Evolutionary conservation across 306 rosid genomes (phyloP).

Genomic region (Pyrus communis): DNA sequence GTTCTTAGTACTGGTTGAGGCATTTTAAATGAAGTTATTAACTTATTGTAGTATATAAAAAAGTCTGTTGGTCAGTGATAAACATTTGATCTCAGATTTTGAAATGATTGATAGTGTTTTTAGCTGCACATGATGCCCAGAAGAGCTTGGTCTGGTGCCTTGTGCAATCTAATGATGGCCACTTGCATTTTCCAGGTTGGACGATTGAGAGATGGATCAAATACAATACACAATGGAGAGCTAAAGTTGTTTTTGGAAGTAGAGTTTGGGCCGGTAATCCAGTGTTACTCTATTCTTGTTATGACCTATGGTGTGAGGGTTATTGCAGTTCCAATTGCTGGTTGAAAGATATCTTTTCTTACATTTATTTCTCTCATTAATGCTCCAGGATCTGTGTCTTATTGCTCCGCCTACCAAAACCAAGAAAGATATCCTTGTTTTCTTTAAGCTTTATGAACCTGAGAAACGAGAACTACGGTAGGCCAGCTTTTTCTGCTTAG

Average conservation of each 20-base stretch:
- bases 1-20: background rate
- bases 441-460: constrained; percentile 23
- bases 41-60: background rate
- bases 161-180: background rate
- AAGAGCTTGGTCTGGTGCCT: no score
- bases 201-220: background rate
- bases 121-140: no score
- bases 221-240: background rate
- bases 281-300: background rate
- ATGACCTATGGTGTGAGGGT: background rate
- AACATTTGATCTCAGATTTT: background rate
- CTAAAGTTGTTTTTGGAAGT: background rate
- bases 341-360: background rate
- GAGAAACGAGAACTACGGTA: constrained; percentile 65
- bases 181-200: background rate
- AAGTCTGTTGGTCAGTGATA: background rate
- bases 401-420: background rate
- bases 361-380: no score
- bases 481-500: constrained; percentile 1
- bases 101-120: no score
- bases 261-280: background rate
- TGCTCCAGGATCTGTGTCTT: background rate
- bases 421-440: background rate
- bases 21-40: background rate
- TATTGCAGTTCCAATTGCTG: background rate